Evolutionary conservation across 805 yeast species (phyloP).

Genomic region (Lachancea thermotolerans): DNA sequence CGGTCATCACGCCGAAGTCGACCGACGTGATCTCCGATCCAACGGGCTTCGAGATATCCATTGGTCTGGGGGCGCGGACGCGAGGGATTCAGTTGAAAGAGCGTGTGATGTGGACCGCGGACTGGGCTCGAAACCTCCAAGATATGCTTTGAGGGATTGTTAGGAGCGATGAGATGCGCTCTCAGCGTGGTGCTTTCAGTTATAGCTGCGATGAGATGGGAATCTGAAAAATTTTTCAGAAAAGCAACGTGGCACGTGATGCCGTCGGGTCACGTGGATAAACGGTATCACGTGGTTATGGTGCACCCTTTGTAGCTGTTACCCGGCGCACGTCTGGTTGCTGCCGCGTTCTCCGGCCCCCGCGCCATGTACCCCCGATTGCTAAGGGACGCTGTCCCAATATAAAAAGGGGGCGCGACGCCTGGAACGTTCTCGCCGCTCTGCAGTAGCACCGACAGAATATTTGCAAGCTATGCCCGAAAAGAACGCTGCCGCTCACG

Average conservation of each 20-base stretch:
- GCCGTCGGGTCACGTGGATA: no score
- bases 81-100: not conserved
- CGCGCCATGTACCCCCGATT: no score
- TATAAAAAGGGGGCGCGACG: no score
- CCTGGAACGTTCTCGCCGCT: no score
- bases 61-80: conserved; percentile 23
- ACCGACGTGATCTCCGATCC: conserved; percentile 91
- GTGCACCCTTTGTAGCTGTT: no score
- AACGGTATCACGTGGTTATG: no score
- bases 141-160: not conserved
- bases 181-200: not conserved
- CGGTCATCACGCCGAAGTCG: conserved; percentile 79
- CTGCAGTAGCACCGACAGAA: no score
- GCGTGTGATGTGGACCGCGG: not conserved
- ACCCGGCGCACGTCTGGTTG: not conserved
- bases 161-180: conserved; percentile 1
- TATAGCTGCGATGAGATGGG: conserved; percentile 5
- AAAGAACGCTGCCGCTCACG: conserved; percentile 6
- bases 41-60: conserved; percentile 96
- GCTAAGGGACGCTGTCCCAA: no score
- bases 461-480: conserved; percentile 2
- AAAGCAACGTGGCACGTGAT: not conserved
- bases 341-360: no score
- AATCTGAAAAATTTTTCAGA: conserved; percentile 1
- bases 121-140: not conserved